Base-by-base conservation (phyloP, 139 green algal genomes). In the Limnomonas spitsbergensis region DNA sequence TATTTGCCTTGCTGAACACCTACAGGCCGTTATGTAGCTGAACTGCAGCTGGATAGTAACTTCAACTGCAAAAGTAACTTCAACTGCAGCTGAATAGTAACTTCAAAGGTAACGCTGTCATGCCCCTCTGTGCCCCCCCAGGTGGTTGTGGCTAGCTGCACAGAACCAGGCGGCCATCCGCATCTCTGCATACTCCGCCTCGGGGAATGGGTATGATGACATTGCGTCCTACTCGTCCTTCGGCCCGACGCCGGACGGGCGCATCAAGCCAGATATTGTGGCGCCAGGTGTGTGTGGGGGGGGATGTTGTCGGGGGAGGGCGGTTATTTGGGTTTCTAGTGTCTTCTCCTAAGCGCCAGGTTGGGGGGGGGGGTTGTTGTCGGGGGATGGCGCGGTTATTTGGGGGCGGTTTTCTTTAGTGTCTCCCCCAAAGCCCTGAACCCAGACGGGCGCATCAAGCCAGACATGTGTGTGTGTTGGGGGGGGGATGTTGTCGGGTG, bases 201-300 rank as follows among this genome's bases (percentile, higher is more conserved):
- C 61, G 6, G 24, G 9, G 6, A 31, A 71, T 20, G 6, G 6
- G n/a, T 94, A 85, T 37, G 89, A 92, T 27, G 87, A 87, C 73
- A 70, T 95, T 47, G 90, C 90, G 0, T 40, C 75, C 20, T 94
- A 89, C 69, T 89, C 82, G 2, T 90, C 78, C 32, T 88, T 86
- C 27, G 92, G 93, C 0, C 93, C 93, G 32, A 94, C 92, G 1
- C 35, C 69, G 2, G 94, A 98, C 71, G 86, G 85, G n/a, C 79
- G 94, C 29, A 88, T 95, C 47, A 97, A 97, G 83, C 93, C 93
- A 24, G 94, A 97, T 74, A 70, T 98, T 26, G 83, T 96, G 2
- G 92, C 91, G 0, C 93, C 93, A 26, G 82, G 82, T 31, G 35
- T 24, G 31, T 71, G 73, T 69, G 32, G 38, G 6, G 6, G 26